Percentiles rank a stretch among this genome's conserved stretches.
Conservation (phyloP, 2,329 filamentous ascomycete genomes). For the Paracorniculantispora psalliotae region DNA sequence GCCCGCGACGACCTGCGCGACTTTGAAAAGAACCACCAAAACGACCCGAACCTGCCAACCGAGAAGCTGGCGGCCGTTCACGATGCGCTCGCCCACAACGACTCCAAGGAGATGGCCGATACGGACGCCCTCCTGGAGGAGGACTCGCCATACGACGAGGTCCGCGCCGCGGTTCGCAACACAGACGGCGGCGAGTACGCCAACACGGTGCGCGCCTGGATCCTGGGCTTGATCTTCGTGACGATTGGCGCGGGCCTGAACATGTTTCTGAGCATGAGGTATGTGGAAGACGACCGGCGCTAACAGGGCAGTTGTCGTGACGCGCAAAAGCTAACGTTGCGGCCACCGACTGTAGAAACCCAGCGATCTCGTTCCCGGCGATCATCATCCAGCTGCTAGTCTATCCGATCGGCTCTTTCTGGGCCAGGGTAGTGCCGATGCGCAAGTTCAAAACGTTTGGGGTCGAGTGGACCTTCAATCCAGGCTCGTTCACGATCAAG, state of each 20-base stretch:
- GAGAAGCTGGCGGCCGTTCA: conserved; percentile 29
- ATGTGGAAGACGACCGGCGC: too few species aligned
- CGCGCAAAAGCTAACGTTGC: not conserved
- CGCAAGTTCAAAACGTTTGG: conserved; percentile 38
- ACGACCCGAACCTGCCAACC: conserved; percentile 29
- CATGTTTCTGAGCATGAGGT: conserved; percentile 42
- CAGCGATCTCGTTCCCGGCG: conserved; percentile 33
- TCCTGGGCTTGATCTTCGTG: conserved; percentile 40
- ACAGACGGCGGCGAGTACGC: conserved; percentile 31
- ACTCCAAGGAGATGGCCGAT: conserved; percentile 26
- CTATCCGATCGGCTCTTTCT: conserved; percentile 38
- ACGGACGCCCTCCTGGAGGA: conserved; percentile 29
- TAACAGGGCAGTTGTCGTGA: not conserved
- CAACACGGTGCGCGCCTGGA: conserved; percentile 39
- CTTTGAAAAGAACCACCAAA: conserved; percentile 29
- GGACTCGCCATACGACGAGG: conserved; percentile 33
- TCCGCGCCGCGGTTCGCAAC: conserved; percentile 32
- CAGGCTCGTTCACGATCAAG: conserved; percentile 47
- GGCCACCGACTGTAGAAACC: conserved; percentile 21
- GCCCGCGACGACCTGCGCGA: conserved; percentile 21
- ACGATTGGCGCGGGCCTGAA: conserved; percentile 42
- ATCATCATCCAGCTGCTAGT: conserved; percentile 37
- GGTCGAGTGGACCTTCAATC: conserved; percentile 39
- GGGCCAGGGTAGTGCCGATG: conserved; percentile 38
- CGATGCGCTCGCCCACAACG: conserved; percentile 26